phyloP scores from a whole-genome alignment of 192 early-diverging fungal species.

The Rhizophagus prolifer region DNA sequence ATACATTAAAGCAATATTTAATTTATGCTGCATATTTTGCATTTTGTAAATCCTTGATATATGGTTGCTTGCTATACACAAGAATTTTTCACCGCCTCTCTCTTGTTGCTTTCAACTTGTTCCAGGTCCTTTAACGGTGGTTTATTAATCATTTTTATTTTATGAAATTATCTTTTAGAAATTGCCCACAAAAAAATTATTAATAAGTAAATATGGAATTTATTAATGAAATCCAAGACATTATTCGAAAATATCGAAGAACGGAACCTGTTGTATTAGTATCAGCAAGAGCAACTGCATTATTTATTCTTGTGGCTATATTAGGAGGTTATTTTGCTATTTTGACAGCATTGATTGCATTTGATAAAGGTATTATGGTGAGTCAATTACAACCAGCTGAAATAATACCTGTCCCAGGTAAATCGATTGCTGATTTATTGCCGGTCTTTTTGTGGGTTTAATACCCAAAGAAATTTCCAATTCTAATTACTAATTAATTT shows the following conservation, averaged over 20 bases:
- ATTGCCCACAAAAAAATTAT: neutral
- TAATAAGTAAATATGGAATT: slow-evolving; percentile 2
- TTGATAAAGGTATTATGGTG: neutral
- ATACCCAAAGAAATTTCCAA: neutral
- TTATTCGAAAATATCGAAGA: slow-evolving; percentile 20
- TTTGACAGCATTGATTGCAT: neutral
- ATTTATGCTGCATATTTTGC: too few species aligned
- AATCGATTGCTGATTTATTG: neutral
- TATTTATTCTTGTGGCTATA: neutral
- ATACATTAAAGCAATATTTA: too few species aligned
- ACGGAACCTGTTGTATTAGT: slow-evolving; percentile 8
- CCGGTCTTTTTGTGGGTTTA: neutral
- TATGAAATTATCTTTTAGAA: too few species aligned
- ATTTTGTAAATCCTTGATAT: too few species aligned
- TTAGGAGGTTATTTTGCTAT: slow-evolving; percentile 7
- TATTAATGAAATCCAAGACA: neutral
- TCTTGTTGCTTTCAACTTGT: too few species aligned
- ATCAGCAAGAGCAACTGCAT: neutral
- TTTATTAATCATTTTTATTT: too few species aligned
- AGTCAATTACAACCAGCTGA: neutral
- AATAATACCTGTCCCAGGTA: slow-evolving; percentile 20
- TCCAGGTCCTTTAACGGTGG: too few species aligned
- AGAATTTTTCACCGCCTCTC: too few species aligned
- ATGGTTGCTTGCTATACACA: too few species aligned
- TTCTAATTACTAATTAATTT: neutral